These are phyloP conservation scores for Samsoniella hepiali DNA, from an alignment of 2,329 filamentous ascomycete genomes.

Conservation along the genomic window DNA sequence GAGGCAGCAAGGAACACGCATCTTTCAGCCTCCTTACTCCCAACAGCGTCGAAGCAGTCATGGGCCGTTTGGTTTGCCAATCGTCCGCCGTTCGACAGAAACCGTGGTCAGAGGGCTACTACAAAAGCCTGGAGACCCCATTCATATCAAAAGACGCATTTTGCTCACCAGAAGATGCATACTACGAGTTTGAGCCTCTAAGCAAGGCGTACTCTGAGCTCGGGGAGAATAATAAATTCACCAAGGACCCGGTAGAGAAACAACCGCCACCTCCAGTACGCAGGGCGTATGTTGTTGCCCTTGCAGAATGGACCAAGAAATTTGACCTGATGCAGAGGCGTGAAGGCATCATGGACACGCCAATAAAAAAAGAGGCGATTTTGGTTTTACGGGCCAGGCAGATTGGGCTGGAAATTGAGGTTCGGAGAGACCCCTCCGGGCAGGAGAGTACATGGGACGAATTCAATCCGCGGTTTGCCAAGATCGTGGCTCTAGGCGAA, in stretches of 20 bases:
- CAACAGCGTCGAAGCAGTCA: not conserved
- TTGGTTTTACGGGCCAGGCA: not conserved
- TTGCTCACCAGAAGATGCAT: not conserved
- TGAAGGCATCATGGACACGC: not conserved
- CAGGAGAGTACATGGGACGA: conserved; percentile 3
- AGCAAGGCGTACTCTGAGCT: conserved; percentile 9
- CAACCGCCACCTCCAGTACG: not conserved
- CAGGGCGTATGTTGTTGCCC: not conserved
- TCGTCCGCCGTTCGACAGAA: not conserved
- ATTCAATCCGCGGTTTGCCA: not conserved
- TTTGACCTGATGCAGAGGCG: not conserved
- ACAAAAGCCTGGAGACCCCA: not conserved
- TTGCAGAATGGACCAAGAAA: not conserved
- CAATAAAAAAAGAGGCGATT: not conserved
- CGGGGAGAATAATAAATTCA: conserved; percentile 4
- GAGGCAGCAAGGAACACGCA: not conserved
- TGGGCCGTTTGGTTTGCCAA: not conserved
- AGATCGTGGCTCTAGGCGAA: not conserved
- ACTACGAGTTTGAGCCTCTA: conserved; percentile 12
- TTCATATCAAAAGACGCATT: not conserved
- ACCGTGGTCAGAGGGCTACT: conserved; percentile 9
- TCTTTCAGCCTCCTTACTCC: not conserved
- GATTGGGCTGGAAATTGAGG: not conserved
- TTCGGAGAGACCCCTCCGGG: not conserved
- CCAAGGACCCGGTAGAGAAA: not conserved